A percentile compares a stretch with the other conserved stretches of the same genome.
phyloP scores from a whole-genome alignment of 2,329 filamentous ascomycete genomes.

The Calonectria ilicicola region DNA sequence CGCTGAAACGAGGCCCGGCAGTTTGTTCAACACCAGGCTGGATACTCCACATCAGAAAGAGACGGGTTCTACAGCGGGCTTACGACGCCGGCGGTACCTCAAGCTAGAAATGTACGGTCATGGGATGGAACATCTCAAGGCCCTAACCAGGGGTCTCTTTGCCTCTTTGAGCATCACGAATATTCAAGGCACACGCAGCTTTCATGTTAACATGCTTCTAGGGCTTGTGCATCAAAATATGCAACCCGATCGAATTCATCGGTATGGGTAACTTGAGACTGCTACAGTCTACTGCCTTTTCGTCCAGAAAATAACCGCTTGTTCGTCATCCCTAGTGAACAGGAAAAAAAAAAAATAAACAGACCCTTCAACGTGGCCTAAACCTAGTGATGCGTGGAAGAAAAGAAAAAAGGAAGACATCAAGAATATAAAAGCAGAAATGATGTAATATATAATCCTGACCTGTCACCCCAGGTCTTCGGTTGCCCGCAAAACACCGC shows the following conservation, averaged over 20 bases:
- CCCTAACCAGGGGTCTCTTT: background rate
- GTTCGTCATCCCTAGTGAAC: conserved; percentile 5
- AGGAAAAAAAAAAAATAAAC: conserved; percentile 12
- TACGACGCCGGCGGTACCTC: background rate
- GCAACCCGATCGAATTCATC: background rate
- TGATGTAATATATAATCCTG: conserved; percentile 18
- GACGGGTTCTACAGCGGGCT: background rate
- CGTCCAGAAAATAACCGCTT: background rate
- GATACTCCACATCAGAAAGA: background rate
- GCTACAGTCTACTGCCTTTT: background rate
- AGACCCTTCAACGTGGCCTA: background rate
- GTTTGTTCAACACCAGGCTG: background rate
- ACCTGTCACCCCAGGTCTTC: conserved; percentile 32
- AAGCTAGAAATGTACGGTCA: background rate
- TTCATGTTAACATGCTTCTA: background rate
- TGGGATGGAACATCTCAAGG: background rate
- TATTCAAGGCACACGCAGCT: background rate
- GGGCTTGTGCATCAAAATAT: background rate
- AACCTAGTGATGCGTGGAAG: background rate
- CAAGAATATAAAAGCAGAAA: conserved; percentile 2
- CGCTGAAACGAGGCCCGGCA: background rate
- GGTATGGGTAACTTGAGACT: background rate
- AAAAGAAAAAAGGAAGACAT: background rate
- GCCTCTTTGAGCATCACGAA: background rate
- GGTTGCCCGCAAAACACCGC: conserved; percentile 29